These are phyloP conservation scores for Casuarina equisetifolia DNA, from an alignment of 306 rosid genomes.

Conservation along the genomic window DNA sequence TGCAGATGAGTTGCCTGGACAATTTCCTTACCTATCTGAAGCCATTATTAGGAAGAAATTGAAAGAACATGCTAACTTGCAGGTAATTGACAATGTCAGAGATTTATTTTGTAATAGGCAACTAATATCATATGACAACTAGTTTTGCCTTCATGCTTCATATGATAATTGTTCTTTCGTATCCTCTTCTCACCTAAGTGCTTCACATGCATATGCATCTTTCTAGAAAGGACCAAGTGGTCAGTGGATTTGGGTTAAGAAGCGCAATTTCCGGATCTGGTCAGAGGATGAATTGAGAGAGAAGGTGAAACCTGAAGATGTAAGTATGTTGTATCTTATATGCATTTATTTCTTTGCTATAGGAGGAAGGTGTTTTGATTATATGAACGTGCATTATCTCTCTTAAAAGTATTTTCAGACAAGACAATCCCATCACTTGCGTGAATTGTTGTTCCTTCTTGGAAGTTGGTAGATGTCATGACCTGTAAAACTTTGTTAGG, in stretches of 20 bases:
- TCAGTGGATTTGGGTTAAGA: constrained; percentile 75
- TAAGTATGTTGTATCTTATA: constrained; percentile 43
- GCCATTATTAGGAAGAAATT: constrained; percentile 73
- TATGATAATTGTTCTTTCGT: background rate
- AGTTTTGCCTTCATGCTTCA: background rate
- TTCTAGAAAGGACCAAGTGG: constrained; percentile 77
- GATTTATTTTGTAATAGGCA: constrained; percentile 3
- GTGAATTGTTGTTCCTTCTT: constrained; percentile 16
- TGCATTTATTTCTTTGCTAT: constrained; percentile 17
- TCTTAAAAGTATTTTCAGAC: constrained; percentile 14
- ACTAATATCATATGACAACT: background rate
- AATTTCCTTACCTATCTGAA: constrained; percentile 82
- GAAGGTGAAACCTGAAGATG: constrained; percentile 93
- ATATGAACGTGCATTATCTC: constrained; percentile 14
- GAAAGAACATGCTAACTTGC: constrained; percentile 79
- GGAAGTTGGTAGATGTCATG: constrained; percentile 4
- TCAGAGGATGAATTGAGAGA: constrained; percentile 79
- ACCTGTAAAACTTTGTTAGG: background rate
- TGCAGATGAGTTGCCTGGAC: constrained; percentile 65
- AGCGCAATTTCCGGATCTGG: constrained; percentile 78
- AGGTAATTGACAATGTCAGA: constrained; percentile 43
- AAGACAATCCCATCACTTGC: constrained; percentile 3
- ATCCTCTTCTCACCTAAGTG: constrained; percentile 32
- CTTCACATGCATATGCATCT: constrained; percentile 34
- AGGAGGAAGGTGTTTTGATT: constrained; percentile 12